These are phyloP conservation scores for Backusella parvicylindrica DNA, from an alignment of 192 early-diverging fungal genomes.

Conservation along the genomic window DNA sequence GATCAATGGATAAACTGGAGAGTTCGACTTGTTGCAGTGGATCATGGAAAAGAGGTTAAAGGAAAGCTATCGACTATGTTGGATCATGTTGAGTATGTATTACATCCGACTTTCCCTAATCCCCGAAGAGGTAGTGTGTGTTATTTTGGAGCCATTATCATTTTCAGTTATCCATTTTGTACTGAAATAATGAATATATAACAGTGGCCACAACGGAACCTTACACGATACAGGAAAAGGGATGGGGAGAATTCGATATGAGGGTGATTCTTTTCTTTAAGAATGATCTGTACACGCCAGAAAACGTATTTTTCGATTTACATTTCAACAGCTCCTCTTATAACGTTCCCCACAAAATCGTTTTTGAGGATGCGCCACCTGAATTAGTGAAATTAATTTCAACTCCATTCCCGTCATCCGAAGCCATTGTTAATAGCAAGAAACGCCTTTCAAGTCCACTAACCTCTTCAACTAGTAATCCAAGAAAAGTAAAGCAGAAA, in stretches of 20 bases:
- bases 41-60: conserved; percentile 35
- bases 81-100: conserved; percentile 46
- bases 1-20: conserved; percentile 46
- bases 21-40: conserved; percentile 39
- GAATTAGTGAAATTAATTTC: conserved; percentile 3
- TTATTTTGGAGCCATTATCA: neutral
- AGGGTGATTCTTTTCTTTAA: conserved; percentile 46
- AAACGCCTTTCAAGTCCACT: neutral
- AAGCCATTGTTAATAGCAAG: neutral
- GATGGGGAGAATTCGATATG: conserved; percentile 64
- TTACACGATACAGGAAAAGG: conserved; percentile 48
- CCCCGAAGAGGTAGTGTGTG: conserved; percentile 35
- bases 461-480: neutral
- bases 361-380: conserved; percentile 12
- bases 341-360: conserved; percentile 36
- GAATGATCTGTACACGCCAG: conserved; percentile 38
- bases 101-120: conserved; percentile 49
- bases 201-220: conserved; percentile 48
- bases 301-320: conserved; percentile 45
- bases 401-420: neutral
- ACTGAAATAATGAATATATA: neutral
- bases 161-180: no score
- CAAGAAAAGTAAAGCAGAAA: neutral
- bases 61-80: conserved; percentile 31
- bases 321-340: conserved; percentile 46